Conservation (phyloP, 1,139 yeast species). For the Blastobotrys malaysiensis region DNA sequence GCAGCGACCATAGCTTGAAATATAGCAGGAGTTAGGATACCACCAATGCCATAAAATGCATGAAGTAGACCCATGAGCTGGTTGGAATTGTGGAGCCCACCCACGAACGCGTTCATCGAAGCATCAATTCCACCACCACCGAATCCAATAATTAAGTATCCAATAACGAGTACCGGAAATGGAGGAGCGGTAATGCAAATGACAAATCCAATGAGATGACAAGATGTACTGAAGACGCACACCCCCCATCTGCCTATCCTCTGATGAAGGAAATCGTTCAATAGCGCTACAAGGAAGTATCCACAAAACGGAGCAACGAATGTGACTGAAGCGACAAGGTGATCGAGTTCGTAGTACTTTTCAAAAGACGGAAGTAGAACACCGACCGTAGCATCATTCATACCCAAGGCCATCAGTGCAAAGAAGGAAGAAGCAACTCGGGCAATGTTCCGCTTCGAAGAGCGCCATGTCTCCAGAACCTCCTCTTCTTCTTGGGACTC, state of each 20-base stretch:
- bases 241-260: constrained; percentile 40
- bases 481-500: background rate
- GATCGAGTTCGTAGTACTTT: constrained; percentile 22
- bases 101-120: constrained; percentile 51
- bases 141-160: constrained; percentile 52
- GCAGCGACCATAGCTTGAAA: constrained; percentile 47
- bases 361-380: constrained; percentile 21
- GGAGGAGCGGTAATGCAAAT: constrained; percentile 40
- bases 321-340: constrained; percentile 24
- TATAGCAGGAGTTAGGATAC: constrained; percentile 52
- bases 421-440: constrained; percentile 18
- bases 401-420: constrained; percentile 16
- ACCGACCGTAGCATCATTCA: constrained; percentile 24
- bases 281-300: constrained; percentile 34
- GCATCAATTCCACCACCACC: constrained; percentile 53
- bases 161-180: constrained; percentile 41
- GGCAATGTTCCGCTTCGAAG: constrained; percentile 18
- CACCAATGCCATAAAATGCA: constrained; percentile 59
- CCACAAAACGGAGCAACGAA: constrained; percentile 31
- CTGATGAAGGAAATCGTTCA: constrained; percentile 34
- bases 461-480: constrained; percentile 18
- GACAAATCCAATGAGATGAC: constrained; percentile 38
- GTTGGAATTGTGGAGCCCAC: constrained; percentile 44
- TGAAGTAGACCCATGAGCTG: constrained; percentile 49
- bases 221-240: constrained; percentile 35